Conservation (phyloP, 108 stramenopile species). For the Aureococcus anophagefferens region DNA sequence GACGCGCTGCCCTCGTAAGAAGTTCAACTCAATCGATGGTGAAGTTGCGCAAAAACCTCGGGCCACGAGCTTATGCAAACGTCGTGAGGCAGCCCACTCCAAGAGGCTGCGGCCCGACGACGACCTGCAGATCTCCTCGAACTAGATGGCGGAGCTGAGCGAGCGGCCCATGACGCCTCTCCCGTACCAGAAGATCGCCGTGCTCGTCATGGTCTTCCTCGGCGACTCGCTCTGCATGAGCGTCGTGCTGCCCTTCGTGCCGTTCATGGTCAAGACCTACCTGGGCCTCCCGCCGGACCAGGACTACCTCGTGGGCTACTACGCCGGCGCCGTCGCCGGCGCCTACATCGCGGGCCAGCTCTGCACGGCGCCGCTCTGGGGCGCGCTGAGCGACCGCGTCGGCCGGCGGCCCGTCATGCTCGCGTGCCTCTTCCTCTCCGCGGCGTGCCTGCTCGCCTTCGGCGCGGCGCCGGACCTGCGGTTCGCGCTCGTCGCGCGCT, state of each 20-base stretch:
- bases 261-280: not conserved
- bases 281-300: not conserved
- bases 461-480: not conserved
- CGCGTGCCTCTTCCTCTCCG: not conserved
- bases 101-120: no score
- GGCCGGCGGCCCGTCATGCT: not conserved
- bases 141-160: no score
- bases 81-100: no score
- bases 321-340: not conserved
- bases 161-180: no score
- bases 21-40: no score
- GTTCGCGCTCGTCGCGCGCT: not conserved
- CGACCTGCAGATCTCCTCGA: no score
- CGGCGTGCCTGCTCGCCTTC: not conserved
- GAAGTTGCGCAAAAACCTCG: no score
- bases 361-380: not conserved
- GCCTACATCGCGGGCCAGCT: not conserved
- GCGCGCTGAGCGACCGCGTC: not conserved
- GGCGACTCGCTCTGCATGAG: not conserved
- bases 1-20: no score
- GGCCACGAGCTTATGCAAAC: no score
- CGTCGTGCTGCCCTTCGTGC: not conserved
- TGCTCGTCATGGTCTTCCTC: not conserved
- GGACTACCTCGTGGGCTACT: not conserved
- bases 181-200: not conserved